These are phyloP conservation scores for Colletotrichum chlorophyti DNA, from an alignment of 2,329 filamentous ascomycete genomes.

Conservation along the genomic window DNA sequence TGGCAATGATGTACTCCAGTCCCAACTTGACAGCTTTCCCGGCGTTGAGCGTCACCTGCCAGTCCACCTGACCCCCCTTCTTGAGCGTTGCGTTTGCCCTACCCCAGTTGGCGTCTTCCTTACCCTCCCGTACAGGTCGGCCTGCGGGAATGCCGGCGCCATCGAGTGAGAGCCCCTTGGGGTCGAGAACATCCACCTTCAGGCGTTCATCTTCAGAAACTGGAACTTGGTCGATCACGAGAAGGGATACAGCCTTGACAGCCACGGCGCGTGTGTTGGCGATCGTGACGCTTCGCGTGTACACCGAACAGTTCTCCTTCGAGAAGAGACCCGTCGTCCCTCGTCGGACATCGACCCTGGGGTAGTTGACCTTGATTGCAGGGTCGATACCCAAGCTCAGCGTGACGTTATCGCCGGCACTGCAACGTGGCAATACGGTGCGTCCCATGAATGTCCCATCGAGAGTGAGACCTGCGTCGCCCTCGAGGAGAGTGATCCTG, in stretches of 20 bases:
- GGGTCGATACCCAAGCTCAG: slow-evolving; percentile 67
- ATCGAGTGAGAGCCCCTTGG: slow-evolving; percentile 51
- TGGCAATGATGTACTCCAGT: slow-evolving; percentile 67
- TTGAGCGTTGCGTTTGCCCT: slow-evolving; percentile 58
- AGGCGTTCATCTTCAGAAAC: slow-evolving; percentile 67
- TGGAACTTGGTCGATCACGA: slow-evolving; percentile 66
- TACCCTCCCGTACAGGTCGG: slow-evolving; percentile 34
- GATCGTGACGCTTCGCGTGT: slow-evolving; percentile 55
- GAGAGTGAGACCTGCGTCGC: slow-evolving; percentile 64
- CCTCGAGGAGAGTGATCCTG: slow-evolving; percentile 61
- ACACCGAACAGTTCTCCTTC: slow-evolving; percentile 59
- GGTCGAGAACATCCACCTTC: slow-evolving; percentile 55
- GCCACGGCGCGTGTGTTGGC: slow-evolving; percentile 54
- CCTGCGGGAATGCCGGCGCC: slow-evolving; percentile 47
- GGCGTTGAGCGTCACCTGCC: slow-evolving; percentile 64
- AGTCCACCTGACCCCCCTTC: slow-evolving; percentile 64
- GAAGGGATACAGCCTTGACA: slow-evolving; percentile 49
- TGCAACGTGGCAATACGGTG: slow-evolving; percentile 60
- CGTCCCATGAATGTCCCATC: slow-evolving; percentile 69
- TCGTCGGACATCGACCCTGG: slow-evolving; percentile 60
- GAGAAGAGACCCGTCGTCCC: slow-evolving; percentile 58
- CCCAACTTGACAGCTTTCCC: slow-evolving; percentile 62
- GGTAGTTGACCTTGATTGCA: slow-evolving; percentile 60
- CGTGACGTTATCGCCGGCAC: slow-evolving; percentile 58
- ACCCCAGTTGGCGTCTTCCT: slow-evolving; percentile 56